A percentile compares a stretch with the other conserved stretches of the same genome.
phyloP scores from a whole-genome alignment of 1,139 yeast genomes.

The Suhomyces bribrorum region DNA sequence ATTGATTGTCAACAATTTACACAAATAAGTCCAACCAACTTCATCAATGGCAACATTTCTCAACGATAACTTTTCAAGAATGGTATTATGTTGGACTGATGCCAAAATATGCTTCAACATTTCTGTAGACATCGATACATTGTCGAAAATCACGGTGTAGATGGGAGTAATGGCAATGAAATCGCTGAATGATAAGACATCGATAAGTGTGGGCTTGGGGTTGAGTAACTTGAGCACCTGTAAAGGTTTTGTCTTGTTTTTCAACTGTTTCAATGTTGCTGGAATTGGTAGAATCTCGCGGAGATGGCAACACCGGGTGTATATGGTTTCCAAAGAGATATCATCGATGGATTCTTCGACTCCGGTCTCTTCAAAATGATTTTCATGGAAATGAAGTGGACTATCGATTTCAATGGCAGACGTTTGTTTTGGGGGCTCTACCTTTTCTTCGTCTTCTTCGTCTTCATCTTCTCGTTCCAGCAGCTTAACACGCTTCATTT shows the following conservation, averaged over 20 bases:
- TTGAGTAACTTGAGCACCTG: constrained; percentile 77
- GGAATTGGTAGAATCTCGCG: constrained; percentile 92
- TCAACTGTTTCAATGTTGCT: constrained; percentile 82
- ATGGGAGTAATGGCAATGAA: constrained; percentile 84
- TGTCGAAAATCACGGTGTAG: constrained; percentile 76
- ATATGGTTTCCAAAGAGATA: constrained; percentile 67
- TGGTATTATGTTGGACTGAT: constrained; percentile 57
- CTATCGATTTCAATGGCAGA: constrained; percentile 42
- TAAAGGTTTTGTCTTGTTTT: constrained; percentile 72
- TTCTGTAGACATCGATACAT: constrained; percentile 74
- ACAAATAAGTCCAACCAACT: constrained; percentile 71
- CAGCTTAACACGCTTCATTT: constrained; percentile 11
- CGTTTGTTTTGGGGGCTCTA: constrained; percentile 25
- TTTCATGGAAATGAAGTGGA: constrained; percentile 70
- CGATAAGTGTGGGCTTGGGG: constrained; percentile 89
- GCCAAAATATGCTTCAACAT: constrained; percentile 73
- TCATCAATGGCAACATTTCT: constrained; percentile 76
- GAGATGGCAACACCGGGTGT: constrained; percentile 90
- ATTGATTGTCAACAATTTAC: constrained; percentile 67
- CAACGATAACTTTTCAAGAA: constrained; percentile 70
- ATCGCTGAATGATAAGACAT: constrained; percentile 83
- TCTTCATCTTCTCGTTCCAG: constrained; percentile 25
- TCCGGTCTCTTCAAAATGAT: constrained; percentile 46
- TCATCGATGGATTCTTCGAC: constrained; percentile 23
- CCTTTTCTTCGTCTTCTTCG: constrained; percentile 17